Conservation (phyloP, 2,329 filamentous ascomycete species). For the Claviceps fusiformis region DNA sequence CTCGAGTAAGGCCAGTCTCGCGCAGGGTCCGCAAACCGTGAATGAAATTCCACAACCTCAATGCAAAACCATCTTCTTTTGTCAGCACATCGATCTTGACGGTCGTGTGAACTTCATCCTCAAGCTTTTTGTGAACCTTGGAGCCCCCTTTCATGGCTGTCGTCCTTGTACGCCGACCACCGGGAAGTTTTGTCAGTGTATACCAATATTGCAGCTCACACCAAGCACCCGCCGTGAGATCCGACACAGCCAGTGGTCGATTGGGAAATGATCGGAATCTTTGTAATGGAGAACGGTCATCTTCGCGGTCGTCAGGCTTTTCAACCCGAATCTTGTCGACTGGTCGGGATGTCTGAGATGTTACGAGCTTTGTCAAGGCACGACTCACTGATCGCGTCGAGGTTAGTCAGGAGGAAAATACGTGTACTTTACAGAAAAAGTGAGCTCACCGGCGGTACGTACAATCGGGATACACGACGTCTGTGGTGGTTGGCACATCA, state of each 20-base stretch:
- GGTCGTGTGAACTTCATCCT: slow-evolving; percentile 70
- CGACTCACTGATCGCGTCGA: slow-evolving; percentile 54
- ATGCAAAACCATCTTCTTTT: slow-evolving; percentile 69
- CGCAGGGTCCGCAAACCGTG: slow-evolving; percentile 66
- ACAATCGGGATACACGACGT: slow-evolving; percentile 40
- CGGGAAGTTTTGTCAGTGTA: slow-evolving; percentile 55
- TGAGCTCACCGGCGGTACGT: slow-evolving; percentile 15
- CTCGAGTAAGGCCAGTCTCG: slow-evolving; percentile 57
- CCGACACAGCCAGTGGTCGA: slow-evolving; percentile 74
- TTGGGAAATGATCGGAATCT: slow-evolving; percentile 65
- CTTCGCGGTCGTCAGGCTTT: slow-evolving; percentile 9
- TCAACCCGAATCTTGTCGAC: neutral
- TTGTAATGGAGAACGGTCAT: slow-evolving; percentile 47
- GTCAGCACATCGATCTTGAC: slow-evolving; percentile 59
- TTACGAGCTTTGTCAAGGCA: slow-evolving; percentile 18
- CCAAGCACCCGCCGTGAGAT: slow-evolving; percentile 82
- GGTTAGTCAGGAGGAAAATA: slow-evolving; percentile 37
- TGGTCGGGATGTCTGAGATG: slow-evolving; percentile 6
- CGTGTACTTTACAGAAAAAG: neutral
- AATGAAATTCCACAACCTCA: slow-evolving; percentile 82
- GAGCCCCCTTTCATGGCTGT: slow-evolving; percentile 73
- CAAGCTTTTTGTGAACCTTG: slow-evolving; percentile 66
- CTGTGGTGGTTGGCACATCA: slow-evolving; percentile 10
- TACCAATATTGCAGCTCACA: slow-evolving; percentile 94
- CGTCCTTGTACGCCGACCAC: slow-evolving; percentile 63